These are phyloP conservation scores for Fusarium palustre DNA, from an alignment of 2,329 filamentous ascomycete species.

Conservation along the genomic window DNA sequence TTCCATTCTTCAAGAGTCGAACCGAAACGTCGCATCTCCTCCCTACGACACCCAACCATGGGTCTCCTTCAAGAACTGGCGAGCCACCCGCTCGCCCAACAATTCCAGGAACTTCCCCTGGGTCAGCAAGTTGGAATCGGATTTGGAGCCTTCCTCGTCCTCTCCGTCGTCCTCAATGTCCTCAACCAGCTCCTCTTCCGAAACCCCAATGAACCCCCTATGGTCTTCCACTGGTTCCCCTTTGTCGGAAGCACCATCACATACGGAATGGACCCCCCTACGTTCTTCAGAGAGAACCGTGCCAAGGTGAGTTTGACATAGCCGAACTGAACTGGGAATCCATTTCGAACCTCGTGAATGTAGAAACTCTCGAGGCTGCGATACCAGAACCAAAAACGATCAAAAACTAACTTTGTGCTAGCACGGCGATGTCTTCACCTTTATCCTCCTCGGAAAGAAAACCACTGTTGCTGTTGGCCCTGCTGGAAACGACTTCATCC, in stretches of 20 bases:
- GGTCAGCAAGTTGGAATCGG: conserved; percentile 61
- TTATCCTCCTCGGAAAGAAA: conserved; percentile 87
- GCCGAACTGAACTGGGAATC: not conserved
- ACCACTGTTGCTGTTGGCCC: conserved; percentile 87
- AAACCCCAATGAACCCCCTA: conserved; percentile 82
- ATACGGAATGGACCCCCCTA: conserved; percentile 94
- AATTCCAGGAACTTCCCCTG: conserved; percentile 61
- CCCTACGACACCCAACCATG: conserved; percentile 55
- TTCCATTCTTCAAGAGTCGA: conserved; percentile 4
- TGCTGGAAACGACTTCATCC: conserved; percentile 88
- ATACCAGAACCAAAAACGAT: conserved; percentile 5
- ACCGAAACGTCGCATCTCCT: conserved; percentile 7
- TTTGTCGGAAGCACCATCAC: conserved; percentile 90
- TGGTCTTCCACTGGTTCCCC: conserved; percentile 86
- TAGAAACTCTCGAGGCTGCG: not conserved
- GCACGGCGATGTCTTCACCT: conserved; percentile 92
- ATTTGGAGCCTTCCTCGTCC: conserved; percentile 58
- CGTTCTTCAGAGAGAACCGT: conserved; percentile 82
- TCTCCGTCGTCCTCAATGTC: conserved; percentile 81
- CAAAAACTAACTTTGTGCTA: conserved; percentile 50
- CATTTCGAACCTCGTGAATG: not conserved
- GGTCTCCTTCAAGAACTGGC: conserved; percentile 66
- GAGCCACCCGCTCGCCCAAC: conserved; percentile 62
- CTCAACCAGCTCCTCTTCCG: conserved; percentile 81
- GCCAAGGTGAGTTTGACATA: conserved; percentile 71